Base-by-base conservation (phyloP, 1,284 basidiomycete species). In the Puccinia hordei region DNA sequence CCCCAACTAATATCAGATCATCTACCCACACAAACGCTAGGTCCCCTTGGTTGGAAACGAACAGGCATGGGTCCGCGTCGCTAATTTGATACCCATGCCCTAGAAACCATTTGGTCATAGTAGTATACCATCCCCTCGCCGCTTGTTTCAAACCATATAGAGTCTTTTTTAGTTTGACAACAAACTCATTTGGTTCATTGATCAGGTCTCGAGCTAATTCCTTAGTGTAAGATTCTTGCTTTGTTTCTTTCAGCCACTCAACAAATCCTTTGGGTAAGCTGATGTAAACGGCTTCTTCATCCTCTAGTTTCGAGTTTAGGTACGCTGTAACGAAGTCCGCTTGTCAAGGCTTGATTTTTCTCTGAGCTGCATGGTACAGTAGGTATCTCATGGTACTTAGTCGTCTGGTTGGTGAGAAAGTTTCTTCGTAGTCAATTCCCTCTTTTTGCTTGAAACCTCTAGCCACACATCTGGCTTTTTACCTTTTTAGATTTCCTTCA, bases 131-230 rank as follows among this genome's bases (percentile, higher is more conserved):
- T 15, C 74, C 59, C 13, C 74, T 35, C 22, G 74, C 59, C 12
- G 74, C 74, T 38, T 76, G 74, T 65, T 76, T 76, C 10, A 76
- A 44, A 0, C 74, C 74, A 33, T 76, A 76, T 85, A 10, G 83
- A 83, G 1, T 55, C 44, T 53, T 68, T 17, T 69, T 63, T 0
- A 78, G 53, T 69, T 69, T 78, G 4, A 78, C 15, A 38, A 61
- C 72, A 73, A 73, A 73, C 44, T 35, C 35, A 5, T n/a, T n/a
- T 24, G 72, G 72, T n/a, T 73, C 41, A n/a, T 61, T 61, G 13
- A 73, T 73, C 24, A 73, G 30, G 1, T 4, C 19, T 53, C 55
- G 5, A n/a, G 72, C 12, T 57, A 57, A 24, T 22, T 73, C 72
- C 8, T 4, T 61, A 4, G 30, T 46, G 19, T 73, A 73, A 6